Conservation (phyloP, 345 rosid species). For the Hypericum androsaemum region DNA sequence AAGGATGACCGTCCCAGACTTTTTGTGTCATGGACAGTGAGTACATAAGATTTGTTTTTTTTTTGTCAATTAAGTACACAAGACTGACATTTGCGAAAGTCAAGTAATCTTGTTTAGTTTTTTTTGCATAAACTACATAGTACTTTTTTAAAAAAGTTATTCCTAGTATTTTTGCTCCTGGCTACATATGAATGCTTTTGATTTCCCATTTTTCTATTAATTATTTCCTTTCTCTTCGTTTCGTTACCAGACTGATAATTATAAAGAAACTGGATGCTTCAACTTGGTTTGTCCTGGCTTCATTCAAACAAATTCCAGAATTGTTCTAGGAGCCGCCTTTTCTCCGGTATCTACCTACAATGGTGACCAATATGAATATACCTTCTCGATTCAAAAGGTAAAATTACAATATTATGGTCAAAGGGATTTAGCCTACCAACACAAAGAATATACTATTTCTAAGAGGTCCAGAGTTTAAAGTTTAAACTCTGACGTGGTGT, state of each 20-base stretch:
- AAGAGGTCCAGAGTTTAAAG: too few relatives aligned
- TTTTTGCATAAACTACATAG: too few relatives aligned
- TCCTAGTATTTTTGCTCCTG: too few relatives aligned
- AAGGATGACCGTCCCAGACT: conserved; percentile 91
- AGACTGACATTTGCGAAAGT: too few relatives aligned
- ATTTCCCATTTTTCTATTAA: too few relatives aligned
- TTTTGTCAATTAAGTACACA: not conserved
- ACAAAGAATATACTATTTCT: too few relatives aligned
- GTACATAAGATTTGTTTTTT: conserved; percentile 8
- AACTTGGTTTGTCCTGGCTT: conserved; percentile 92
- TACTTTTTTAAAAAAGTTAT: not conserved
- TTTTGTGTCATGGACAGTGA: conserved; percentile 97
- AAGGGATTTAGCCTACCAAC: too few relatives aligned
- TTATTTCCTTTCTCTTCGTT: too few relatives aligned
- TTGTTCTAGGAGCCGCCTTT: conserved; percentile 92
- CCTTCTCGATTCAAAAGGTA: conserved; percentile 94
- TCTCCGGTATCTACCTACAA: conserved; percentile 74
- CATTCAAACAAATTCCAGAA: conserved; percentile 72
- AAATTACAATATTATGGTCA: conserved; percentile 13
- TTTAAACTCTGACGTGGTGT: too few relatives aligned
- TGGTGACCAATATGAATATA: conserved; percentile 90
- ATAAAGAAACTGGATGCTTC: conserved; percentile 92
- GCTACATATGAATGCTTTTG: too few relatives aligned
- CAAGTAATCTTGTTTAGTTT: too few relatives aligned
- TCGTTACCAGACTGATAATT: conserved; percentile 65